Base-by-base conservation (phyloP, 169 alveolate genomes). In the Theileria parva region DNA sequence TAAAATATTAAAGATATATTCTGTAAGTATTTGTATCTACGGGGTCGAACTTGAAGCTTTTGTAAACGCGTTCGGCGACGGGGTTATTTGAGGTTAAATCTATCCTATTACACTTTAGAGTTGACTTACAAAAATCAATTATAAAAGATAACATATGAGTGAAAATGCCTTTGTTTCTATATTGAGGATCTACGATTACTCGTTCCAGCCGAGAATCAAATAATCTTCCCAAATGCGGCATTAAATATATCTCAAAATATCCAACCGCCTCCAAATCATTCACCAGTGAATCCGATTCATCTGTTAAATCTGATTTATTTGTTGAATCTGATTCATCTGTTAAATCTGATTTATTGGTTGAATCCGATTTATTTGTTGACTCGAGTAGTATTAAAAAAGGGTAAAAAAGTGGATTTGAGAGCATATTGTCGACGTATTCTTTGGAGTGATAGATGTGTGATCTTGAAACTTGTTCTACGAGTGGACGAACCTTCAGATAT, bases 201-300 rank as follows among this genome's bases (percentile, higher is more conserved):
- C 94, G 74, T 86, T 90, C 94, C 44, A 90, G 66, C 19, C 94
- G 80, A 53, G 92, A 86, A 74, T 90, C 94, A 71, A 81, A 90
- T 48, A 57, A 34, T 50, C 94, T 80, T n/a, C 92, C 94, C 89
- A 90, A 71, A 70, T 90, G 94, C 30, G 92, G 92, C 74, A 90
- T 34, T 61, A 76, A 65, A 65, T 90, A 87, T 28, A 90, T 74
- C 73, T 90, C 94, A 66, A 83, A 59, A 75, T 90, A 90, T 11
- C 92, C 94, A 15, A 90, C 86, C 53, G 85, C 77, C n/a, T 72
- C 44, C 12, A 28, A 6, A 59, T 8, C 39, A 28, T 8, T 11
- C 53, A 7, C 17, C 1, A 8, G 53, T 44, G 1, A 44, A 44
- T 44, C 17, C 53, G 37, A 32, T 13, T 60, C 8, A 8, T 28